These are phyloP conservation scores for Ogataea degrootiae DNA, from an alignment of 805 yeast species.

Conservation along the genomic window DNA sequence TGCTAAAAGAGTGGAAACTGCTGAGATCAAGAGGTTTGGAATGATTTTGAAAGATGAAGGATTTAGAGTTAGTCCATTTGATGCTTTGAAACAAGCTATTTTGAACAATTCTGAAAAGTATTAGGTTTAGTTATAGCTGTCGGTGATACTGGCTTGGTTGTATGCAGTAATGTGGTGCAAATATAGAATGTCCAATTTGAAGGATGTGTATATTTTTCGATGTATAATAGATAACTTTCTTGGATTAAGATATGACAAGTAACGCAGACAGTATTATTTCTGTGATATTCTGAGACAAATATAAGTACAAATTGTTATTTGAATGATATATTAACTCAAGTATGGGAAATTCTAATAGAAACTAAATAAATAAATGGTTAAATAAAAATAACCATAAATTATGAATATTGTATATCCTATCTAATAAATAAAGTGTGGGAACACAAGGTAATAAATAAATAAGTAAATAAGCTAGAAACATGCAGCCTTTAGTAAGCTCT, in stretches of 20 bases:
- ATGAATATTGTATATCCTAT: neutral
- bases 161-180: too few relatives aligned
- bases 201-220: too few relatives aligned
- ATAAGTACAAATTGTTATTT: too few relatives aligned
- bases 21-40: constrained; percentile 57
- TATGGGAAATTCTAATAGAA: neutral
- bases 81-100: constrained; percentile 59
- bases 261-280: too few relatives aligned
- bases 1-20: constrained; percentile 47
- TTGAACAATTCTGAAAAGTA: constrained; percentile 23
- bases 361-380: constrained; percentile 3
- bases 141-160: too few relatives aligned
- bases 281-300: too few relatives aligned
- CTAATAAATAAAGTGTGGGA: constrained; percentile 1
- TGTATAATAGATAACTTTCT: too few relatives aligned
- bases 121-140: neutral
- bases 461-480: neutral
- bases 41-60: constrained; percentile 48
- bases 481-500: constrained; percentile 38
- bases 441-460: neutral
- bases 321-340: too few relatives aligned
- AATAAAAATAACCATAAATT: neutral
- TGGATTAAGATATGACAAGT: too few relatives aligned
- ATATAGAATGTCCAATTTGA: too few relatives aligned
- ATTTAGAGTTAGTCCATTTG: constrained; percentile 60